A percentile compares a stretch with the other conserved stretches of the same genome.
Evolutionary conservation across 176 grass and related monocot genomes (phyloP).

Genomic region (Ananas comosus): DNA sequence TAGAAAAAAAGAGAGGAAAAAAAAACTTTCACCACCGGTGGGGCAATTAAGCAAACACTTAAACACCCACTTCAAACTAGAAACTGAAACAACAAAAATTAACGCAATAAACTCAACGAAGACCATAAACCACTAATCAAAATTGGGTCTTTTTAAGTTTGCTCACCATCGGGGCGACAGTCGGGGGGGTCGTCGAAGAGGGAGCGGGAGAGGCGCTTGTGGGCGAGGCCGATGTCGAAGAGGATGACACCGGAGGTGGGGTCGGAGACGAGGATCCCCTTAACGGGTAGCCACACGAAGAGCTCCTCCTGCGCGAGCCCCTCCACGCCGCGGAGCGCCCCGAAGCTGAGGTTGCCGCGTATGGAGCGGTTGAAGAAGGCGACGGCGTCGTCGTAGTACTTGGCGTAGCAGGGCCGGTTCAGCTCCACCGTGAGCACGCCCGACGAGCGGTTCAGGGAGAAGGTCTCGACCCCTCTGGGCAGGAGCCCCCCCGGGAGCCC

Average conservation of each 20-base stretch:
- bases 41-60: neutral
- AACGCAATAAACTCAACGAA: neutral
- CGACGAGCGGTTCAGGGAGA: constrained; percentile 32
- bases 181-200: constrained; percentile 87
- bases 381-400: constrained; percentile 45
- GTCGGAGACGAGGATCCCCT: constrained; percentile 66
- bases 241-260: constrained; percentile 56
- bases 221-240: constrained; percentile 81
- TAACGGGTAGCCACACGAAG: constrained; percentile 90
- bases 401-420: constrained; percentile 57
- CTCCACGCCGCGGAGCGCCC: constrained; percentile 53
- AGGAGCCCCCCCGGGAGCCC: constrained; percentile 70
- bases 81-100: constrained; percentile 3
- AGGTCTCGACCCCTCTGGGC: constrained; percentile 49
- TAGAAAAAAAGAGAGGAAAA: neutral
- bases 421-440: constrained; percentile 61
- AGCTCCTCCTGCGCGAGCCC: constrained; percentile 84
- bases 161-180: constrained; percentile 34
- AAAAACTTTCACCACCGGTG: neutral
- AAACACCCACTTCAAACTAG: neutral
- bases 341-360: constrained; percentile 75
- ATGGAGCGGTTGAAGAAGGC: constrained; percentile 64
- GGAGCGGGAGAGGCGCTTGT: constrained; percentile 71
- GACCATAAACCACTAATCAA: constrained; percentile 25
- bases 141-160: constrained; percentile 20